phyloP scores from a whole-genome alignment of 495 filamentous ascomycete species.

The Pyrenopolyporus hunteri region DNA sequence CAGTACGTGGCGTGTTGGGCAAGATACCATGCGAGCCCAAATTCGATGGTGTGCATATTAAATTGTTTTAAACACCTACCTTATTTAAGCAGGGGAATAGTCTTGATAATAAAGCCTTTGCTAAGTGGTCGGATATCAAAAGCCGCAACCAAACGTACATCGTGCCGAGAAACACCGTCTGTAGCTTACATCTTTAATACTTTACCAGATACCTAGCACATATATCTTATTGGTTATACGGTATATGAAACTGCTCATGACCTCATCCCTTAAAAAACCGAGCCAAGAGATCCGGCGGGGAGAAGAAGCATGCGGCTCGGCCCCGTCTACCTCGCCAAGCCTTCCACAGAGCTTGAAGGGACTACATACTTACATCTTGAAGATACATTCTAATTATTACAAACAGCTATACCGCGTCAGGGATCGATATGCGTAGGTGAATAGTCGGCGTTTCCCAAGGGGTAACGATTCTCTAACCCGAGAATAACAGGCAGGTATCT shows the following conservation, averaged over 20 bases:
- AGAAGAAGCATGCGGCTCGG: slow-evolving; percentile 22
- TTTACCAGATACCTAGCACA: not conserved
- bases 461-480: too few relatives aligned
- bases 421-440: too few relatives aligned
- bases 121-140: not conserved
- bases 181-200: not conserved
- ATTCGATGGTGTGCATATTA: slow-evolving; percentile 22
- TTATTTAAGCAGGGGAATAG: not conserved
- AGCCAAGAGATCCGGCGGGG: not conserved
- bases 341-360: slow-evolving; percentile 27
- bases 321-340: slow-evolving; percentile 15
- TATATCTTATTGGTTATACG: not conserved
- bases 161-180: not conserved
- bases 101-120: not conserved
- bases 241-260: not conserved
- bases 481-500: too few relatives aligned
- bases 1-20: not conserved
- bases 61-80: slow-evolving; percentile 7
- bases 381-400: too few relatives aligned
- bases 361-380: slow-evolving; percentile 29
- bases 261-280: not conserved
- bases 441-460: too few relatives aligned
- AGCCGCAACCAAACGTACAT: not conserved
- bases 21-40: slow-evolving; percentile 11
- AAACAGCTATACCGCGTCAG: too few relatives aligned